These are phyloP conservation scores for Platanthera guangdongensis DNA, from an alignment of 106 monocot genomes.

Conservation along the genomic window DNA sequence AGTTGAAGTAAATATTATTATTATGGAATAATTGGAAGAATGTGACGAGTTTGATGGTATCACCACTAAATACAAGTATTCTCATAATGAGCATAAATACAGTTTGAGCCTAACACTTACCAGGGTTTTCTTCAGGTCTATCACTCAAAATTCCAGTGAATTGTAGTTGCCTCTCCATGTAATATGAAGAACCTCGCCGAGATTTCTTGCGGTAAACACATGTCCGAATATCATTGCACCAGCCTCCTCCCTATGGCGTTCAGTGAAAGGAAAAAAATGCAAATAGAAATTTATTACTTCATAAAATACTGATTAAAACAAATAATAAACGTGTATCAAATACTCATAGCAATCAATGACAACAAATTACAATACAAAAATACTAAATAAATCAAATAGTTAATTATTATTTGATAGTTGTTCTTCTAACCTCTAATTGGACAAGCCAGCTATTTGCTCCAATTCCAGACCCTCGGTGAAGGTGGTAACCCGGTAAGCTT, in stretches of 20 bases:
- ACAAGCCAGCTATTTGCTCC: slow-evolving; percentile 66
- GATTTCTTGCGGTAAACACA: slow-evolving; percentile 42
- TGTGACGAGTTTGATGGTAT: too few species aligned
- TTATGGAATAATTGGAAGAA: too few species aligned
- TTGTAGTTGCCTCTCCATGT: slow-evolving; percentile 40
- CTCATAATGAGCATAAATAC: neutral
- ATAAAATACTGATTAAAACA: too few species aligned
- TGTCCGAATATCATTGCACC: slow-evolving; percentile 39
- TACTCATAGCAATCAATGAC: neutral
- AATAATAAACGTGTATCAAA: neutral
- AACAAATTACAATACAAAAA: neutral
- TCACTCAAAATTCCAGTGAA: slow-evolving; percentile 61
- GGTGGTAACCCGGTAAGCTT: slow-evolving; percentile 56
- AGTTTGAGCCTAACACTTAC: slow-evolving; percentile 8
- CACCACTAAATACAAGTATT: too few species aligned
- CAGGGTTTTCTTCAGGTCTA: slow-evolving; percentile 53
- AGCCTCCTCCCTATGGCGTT: slow-evolving; percentile 48
- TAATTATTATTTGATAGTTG: neutral
- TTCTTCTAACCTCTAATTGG: slow-evolving; percentile 48
- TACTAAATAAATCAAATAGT: neutral
- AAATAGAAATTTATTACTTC: neutral
- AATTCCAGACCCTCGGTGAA: slow-evolving; percentile 59
- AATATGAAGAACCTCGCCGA: slow-evolving; percentile 49
- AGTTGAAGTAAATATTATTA: too few species aligned
- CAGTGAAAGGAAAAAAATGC: neutral